Percentiles rank a stretch among this genome's conserved stretches.
phyloP scores from a whole-genome alignment of 1,139 yeast genomes.

The Candida tropicalis region DNA sequence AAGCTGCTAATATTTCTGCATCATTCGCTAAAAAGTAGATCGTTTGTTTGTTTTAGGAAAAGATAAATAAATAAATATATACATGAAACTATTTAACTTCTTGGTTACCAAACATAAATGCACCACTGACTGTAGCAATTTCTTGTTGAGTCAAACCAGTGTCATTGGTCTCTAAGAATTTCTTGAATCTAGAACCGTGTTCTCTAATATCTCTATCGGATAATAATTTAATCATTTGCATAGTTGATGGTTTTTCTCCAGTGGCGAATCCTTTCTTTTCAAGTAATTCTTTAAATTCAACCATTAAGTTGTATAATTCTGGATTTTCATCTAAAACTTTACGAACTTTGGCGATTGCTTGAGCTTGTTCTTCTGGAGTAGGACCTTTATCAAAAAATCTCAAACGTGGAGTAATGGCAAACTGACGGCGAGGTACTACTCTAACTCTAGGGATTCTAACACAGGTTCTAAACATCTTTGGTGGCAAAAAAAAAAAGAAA shows the following conservation, averaged over 20 bases:
- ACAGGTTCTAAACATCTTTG: conserved; percentile 5
- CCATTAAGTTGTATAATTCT: conserved; percentile 29
- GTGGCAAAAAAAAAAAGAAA: background rate
- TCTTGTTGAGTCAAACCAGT: conserved; percentile 38
- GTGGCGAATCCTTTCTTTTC: conserved; percentile 37
- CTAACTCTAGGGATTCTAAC: background rate
- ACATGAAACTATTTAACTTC: conserved; percentile 11
- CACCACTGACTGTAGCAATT: conserved; percentile 28
- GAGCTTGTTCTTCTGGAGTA: conserved; percentile 15
- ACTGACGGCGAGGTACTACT: conserved; percentile 3
- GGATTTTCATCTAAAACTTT: conserved; percentile 30
- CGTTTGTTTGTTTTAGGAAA: background rate
- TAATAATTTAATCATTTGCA: conserved; percentile 40
- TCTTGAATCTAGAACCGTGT: conserved; percentile 31
- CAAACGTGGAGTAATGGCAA: conserved; percentile 4
- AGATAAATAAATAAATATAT: conserved; percentile 2
- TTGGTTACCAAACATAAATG: conserved; percentile 14
- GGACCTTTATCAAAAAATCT: conserved; percentile 12
- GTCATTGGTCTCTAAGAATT: conserved; percentile 35
- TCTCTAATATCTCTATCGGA: conserved; percentile 41
- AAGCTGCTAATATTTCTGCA: conserved; percentile 84
- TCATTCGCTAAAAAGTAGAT: conserved; percentile 68
- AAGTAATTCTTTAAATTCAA: conserved; percentile 36
- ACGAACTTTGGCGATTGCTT: conserved; percentile 21
- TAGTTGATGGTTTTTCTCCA: conserved; percentile 36